Evolutionary conservation across 1,139 yeast species (phyloP).

Genomic region (Pichia sp.): DNA sequence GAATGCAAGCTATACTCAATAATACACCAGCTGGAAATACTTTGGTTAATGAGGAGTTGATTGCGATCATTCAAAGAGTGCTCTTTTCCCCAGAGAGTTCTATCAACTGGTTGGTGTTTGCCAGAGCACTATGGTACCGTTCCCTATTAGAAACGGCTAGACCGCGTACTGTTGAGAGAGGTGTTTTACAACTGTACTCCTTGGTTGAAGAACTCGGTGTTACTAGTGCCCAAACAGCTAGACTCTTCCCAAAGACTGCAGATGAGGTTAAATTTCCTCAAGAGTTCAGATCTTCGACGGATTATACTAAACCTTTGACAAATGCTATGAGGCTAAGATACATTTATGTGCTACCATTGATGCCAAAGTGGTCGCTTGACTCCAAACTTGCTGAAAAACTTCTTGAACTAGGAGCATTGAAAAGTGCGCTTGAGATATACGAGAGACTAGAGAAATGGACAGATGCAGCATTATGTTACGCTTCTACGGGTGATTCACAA

Average conservation of each 20-base stretch:
- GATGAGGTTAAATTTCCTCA: constrained; percentile 26
- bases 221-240: constrained; percentile 44
- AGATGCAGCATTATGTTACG: constrained; percentile 88
- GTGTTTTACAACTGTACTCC: constrained; percentile 87
- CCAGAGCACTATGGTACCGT: constrained; percentile 87
- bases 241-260: constrained; percentile 49
- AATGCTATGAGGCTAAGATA: constrained; percentile 54
- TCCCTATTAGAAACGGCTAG: constrained; percentile 74
- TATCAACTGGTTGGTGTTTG: constrained; percentile 72
- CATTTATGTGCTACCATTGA: constrained; percentile 66
- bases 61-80: constrained; percentile 68
- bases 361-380: constrained; percentile 87
- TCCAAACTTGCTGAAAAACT: constrained; percentile 77
- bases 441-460: constrained; percentile 69
- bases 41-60: constrained; percentile 73
- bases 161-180: constrained; percentile 88
- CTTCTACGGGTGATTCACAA: constrained; percentile 70
- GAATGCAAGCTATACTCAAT: constrained; percentile 57
- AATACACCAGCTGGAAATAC: constrained; percentile 67
- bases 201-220: constrained; percentile 85
- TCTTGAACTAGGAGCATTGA: constrained; percentile 77
- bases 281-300: constrained; percentile 20
- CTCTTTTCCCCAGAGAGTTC: constrained; percentile 42
- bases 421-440: constrained; percentile 86
- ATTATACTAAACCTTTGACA: constrained; percentile 24